Base-by-base conservation (phyloP, 176 grass and related monocot species). In the Metroxylon sagu region DNA sequence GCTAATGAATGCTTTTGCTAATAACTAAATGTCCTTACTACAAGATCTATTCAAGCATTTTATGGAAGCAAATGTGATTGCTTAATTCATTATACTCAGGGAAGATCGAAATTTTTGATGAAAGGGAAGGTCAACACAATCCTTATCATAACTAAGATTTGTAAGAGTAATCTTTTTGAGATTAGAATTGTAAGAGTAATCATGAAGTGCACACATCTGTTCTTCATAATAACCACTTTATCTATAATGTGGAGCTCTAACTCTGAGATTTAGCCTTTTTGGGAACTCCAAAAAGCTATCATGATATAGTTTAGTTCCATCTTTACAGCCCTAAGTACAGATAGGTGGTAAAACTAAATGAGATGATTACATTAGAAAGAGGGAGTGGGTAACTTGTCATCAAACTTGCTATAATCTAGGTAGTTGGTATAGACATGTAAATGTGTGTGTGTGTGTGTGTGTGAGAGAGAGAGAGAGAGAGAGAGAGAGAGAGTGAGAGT, bases 231-330 rank as follows among this genome's bases (percentile, higher is more conserved):
- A 68, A 16, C 61, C 54, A 19, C 53, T 52, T 81, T 69, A 19
- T 21, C 6, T 74, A 65, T 61, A 56, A 50, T 10, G 14, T 65
- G 56, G 14, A 30, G 61, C 26, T 57, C 26, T 81, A 65, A 80
- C 43, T 70, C 76, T 87, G 65, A 65, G 69, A 74, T 68, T 82
- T 93, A 87, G 77, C 84, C 74, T 88, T 93, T 60, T 72, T 76
- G 61, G 70, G 74, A 60, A 81, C 70, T 75, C 61, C 62, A 79
- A 6, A 81, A 84, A 73, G 79, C 54, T 80, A 77, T 59, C 57
- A 15, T 80, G 63, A 49, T 21, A 56, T 77, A 80, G 71, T 52
- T 79, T 65, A 83, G 68, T 62, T 81, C 61, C 76, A 35, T 58
- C 50, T 25, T 56, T 66, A 58, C 56, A 56, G 70, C 61, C 35